Conservation (phyloP, 257 asterid genomes). For the Solanum habrochaites region DNA sequence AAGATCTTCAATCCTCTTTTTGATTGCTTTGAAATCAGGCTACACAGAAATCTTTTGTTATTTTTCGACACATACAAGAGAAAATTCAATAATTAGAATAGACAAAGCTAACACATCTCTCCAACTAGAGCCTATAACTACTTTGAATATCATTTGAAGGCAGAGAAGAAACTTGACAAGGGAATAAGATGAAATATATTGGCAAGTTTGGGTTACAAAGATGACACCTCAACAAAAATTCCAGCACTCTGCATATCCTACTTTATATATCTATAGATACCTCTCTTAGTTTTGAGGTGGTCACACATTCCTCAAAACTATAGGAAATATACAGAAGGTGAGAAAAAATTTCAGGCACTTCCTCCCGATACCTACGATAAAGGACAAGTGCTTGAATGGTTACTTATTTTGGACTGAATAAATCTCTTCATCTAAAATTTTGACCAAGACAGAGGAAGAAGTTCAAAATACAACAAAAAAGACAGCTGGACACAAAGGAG, state of each 20-base stretch:
- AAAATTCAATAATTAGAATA: neutral
- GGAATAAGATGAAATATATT: neutral
- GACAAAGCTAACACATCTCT: neutral
- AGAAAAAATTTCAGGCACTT: neutral
- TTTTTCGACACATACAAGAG: neutral
- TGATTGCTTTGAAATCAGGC: conserved; percentile 45
- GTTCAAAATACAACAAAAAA: neutral
- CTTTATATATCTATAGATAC: neutral
- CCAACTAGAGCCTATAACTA: neutral
- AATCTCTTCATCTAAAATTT: neutral
- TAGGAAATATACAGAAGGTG: neutral
- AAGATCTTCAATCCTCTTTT: conserved; percentile 48
- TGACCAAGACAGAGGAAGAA: neutral
- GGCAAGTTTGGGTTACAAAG: neutral
- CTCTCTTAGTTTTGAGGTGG: neutral
- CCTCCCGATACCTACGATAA: neutral
- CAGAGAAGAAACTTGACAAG: neutral
- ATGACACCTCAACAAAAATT: neutral
- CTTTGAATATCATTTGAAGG: neutral
- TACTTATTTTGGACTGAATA: neutral
- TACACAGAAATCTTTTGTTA: conserved; percentile 1
- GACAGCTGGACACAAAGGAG: neutral
- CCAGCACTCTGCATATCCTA: neutral
- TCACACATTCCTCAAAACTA: neutral
- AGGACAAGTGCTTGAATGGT: neutral